phyloP scores from a whole-genome alignment of 2,329 filamentous ascomycete genomes.

The Penicillium sp. region DNA sequence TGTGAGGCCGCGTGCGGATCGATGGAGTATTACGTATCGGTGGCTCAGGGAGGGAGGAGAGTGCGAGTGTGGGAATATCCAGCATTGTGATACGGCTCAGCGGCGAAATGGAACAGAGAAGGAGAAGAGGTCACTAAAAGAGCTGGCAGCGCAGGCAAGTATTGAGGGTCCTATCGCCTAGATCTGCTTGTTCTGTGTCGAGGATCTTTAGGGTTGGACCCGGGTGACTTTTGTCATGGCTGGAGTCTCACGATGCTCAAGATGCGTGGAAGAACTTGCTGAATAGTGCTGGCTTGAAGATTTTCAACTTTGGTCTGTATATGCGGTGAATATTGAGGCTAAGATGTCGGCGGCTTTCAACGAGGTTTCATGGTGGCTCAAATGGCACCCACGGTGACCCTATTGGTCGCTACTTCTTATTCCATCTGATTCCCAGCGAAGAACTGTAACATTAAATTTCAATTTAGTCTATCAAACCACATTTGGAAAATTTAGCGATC shows the following conservation, averaged over 20 bases:
- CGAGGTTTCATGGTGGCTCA: background rate
- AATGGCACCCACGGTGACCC: background rate
- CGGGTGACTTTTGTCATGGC: background rate
- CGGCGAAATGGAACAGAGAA: conserved; percentile 44
- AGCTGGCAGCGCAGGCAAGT: conserved; percentile 10
- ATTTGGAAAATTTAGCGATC: too few relatives aligned
- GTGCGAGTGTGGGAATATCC: conserved; percentile 50
- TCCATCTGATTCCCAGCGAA: too few relatives aligned
- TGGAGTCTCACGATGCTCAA: background rate
- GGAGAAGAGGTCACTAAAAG: conserved; percentile 41
- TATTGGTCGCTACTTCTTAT: too few relatives aligned
- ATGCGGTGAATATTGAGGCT: background rate
- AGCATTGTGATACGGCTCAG: conserved; percentile 52
- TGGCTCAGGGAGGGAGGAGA: conserved; percentile 46
- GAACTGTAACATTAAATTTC: too few relatives aligned
- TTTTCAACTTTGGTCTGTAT: background rate
- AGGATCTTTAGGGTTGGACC: background rate
- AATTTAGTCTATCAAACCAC: too few relatives aligned
- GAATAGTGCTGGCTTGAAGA: background rate
- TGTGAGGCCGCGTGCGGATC: conserved; percentile 41
- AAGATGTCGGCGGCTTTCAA: background rate
- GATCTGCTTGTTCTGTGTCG: background rate
- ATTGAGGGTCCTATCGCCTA: background rate
- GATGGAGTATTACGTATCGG: conserved; percentile 56
- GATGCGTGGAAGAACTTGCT: background rate